These are phyloP conservation scores for Dryas alaskensis DNA, from an alignment of 306 rosid species.

Conservation along the genomic window DNA sequence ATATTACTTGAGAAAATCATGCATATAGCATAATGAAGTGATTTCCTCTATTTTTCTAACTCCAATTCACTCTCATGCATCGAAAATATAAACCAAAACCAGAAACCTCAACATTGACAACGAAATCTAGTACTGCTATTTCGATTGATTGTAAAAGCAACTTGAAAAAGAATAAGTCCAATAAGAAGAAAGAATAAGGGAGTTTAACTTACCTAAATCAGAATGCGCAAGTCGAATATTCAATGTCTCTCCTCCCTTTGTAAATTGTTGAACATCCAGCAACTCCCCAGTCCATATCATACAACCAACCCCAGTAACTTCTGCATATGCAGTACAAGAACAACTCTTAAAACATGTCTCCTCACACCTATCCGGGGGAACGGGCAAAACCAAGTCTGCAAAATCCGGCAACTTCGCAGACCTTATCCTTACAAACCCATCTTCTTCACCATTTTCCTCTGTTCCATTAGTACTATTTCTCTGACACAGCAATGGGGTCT, in stretches of 20 bases:
- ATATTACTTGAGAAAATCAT: no score
- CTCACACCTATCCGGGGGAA: conserved; percentile 26
- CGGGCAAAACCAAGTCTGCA: conserved; percentile 18
- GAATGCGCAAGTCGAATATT: conserved; percentile 56
- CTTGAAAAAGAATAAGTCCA: no score
- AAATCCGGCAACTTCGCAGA: conserved; percentile 71
- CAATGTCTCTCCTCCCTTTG: conserved; percentile 41
- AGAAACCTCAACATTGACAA: conserved; percentile 2
- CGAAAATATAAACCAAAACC: background rate
- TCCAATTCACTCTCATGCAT: background rate
- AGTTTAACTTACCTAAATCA: conserved; percentile 33
- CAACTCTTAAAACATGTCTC: conserved; percentile 35
- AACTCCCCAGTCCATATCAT: conserved; percentile 54
- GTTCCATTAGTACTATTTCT: conserved; percentile 23
- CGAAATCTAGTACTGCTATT: background rate
- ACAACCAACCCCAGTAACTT: conserved; percentile 64
- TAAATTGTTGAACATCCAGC: conserved; percentile 47
- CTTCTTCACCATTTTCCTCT: conserved; percentile 34
- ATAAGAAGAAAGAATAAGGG: background rate
- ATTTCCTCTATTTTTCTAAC: background rate
- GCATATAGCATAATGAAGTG: background rate
- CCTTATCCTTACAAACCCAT: conserved; percentile 41
- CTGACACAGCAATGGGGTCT: conserved; percentile 39
- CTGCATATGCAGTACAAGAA: conserved; percentile 62
- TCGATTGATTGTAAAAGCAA: background rate